Conservation (phyloP, 768 basidiomycete species). For the Dictyophora rubrovolvata region DNA sequence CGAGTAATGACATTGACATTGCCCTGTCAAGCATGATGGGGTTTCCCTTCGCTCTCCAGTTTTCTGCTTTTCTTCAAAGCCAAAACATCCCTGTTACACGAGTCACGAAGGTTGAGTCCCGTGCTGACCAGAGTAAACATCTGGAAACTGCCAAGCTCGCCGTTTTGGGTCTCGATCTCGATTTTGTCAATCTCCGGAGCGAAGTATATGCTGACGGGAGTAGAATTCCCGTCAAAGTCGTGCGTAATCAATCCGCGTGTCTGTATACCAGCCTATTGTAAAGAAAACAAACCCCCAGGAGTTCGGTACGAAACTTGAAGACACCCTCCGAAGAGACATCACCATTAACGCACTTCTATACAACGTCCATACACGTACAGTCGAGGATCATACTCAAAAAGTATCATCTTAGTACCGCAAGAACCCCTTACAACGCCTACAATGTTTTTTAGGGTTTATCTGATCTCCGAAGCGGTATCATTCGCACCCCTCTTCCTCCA, state of each 20-base stretch:
- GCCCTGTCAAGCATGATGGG: constrained; percentile 88
- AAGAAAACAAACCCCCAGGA: constrained; percentile 33
- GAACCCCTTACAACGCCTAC: background rate
- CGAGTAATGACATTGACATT: constrained; percentile 90
- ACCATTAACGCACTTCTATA: constrained; percentile 97
- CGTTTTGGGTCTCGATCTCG: constrained; percentile 72
- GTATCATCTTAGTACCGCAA: constrained; percentile 24
- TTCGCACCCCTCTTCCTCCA: constrained; percentile 85
- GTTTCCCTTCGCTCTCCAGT: constrained; percentile 70
- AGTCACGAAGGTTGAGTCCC: constrained; percentile 79
- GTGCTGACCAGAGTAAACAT: constrained; percentile 97
- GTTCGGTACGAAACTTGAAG: constrained; percentile 87
- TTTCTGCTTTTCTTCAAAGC: constrained; percentile 51
- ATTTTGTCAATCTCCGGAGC: constrained; percentile 87
- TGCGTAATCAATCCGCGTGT: constrained; percentile 28
- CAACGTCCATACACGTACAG: constrained; percentile 74
- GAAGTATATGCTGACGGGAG: constrained; percentile 85
- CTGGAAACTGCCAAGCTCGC: constrained; percentile 87
- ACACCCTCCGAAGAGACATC: constrained; percentile 82
- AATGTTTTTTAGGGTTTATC: constrained; percentile 53
- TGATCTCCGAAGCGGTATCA: constrained; percentile 69
- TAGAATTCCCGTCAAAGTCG: constrained; percentile 82
- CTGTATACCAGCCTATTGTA: background rate
- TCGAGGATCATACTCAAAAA: constrained; percentile 84
- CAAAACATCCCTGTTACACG: constrained; percentile 45